phyloP scores from a whole-genome alignment of 345 rosid genomes.

The Barbarea vulgaris region DNA sequence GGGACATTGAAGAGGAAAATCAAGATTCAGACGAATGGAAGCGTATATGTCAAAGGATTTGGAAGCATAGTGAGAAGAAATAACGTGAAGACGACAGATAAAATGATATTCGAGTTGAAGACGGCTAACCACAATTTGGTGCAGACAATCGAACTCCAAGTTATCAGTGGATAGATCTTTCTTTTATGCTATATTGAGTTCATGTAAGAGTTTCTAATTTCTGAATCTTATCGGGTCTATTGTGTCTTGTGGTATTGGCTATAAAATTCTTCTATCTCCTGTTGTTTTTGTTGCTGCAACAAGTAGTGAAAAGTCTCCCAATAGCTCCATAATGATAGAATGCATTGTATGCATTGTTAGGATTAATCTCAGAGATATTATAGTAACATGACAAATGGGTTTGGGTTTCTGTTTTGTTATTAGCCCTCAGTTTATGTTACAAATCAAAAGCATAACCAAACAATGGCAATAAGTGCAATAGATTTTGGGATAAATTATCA shows the following conservation, averaged over 20 bases:
- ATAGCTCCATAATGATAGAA: slow-evolving; percentile 20
- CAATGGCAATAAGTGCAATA: slow-evolving; percentile 15
- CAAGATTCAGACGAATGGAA: background rate
- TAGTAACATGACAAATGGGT: slow-evolving; percentile 18
- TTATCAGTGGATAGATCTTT: slow-evolving; percentile 15
- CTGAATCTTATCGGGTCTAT: background rate
- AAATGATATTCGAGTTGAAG: slow-evolving; percentile 24
- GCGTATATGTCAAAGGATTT: slow-evolving; percentile 26
- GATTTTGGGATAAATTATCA: background rate
- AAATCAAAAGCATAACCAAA: slow-evolving; percentile 21
- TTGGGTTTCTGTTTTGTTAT: slow-evolving; percentile 29
- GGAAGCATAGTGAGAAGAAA: slow-evolving; percentile 29
- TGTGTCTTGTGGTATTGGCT: background rate
- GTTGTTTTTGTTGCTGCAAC: slow-evolving; percentile 1
- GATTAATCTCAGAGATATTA: slow-evolving; percentile 6
- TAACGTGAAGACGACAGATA: background rate
- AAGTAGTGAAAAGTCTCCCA: background rate
- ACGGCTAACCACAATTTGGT: slow-evolving; percentile 1
- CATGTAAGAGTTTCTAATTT: background rate
- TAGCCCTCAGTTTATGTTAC: slow-evolving; percentile 33
- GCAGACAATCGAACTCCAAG: slow-evolving; percentile 25
- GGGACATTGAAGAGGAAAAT: slow-evolving; percentile 16
- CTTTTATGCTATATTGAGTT: background rate
- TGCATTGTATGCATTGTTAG: slow-evolving; percentile 1
- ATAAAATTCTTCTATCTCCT: background rate